Conservation (phyloP, 257 asterid genomes). For the Solanum lignicaule region DNA sequence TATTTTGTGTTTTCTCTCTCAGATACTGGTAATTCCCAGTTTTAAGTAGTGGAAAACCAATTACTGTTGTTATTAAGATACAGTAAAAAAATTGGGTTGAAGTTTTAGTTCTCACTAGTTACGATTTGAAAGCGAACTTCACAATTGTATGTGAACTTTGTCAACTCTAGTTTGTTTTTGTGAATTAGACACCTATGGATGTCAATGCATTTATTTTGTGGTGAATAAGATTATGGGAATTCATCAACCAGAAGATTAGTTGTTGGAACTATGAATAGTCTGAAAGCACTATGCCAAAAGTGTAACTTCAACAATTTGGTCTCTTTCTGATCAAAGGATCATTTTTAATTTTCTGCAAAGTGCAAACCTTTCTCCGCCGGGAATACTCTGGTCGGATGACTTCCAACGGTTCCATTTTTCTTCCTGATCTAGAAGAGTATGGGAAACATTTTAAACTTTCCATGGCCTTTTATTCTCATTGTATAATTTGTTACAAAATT, state of each 20-base stretch:
- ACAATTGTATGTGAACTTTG: not conserved
- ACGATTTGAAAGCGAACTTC: not conserved
- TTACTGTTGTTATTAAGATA: not conserved
- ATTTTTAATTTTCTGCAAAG: not conserved
- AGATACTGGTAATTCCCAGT: not conserved
- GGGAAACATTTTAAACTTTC: not conserved
- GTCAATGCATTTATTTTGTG: not conserved
- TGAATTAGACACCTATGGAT: not conserved
- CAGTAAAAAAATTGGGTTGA: not conserved
- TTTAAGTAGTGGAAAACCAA: not conserved
- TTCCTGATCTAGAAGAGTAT: not conserved
- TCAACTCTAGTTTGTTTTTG: not conserved
- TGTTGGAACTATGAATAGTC: not conserved
- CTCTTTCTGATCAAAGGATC: not conserved
- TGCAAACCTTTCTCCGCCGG: not conserved
- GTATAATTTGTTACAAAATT: not conserved
- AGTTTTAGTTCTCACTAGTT: not conserved
- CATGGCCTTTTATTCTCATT: not conserved
- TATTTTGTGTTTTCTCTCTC: not conserved
- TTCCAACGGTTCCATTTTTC: not conserved
- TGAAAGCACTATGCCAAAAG: not conserved
- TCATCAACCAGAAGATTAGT: not conserved
- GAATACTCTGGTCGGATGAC: not conserved
- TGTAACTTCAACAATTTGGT: not conserved
- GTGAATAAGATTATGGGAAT: not conserved